These are phyloP conservation scores for Colletotrichum godetiae DNA, from an alignment of 2,329 filamentous ascomycete species.

Conservation along the genomic window DNA sequence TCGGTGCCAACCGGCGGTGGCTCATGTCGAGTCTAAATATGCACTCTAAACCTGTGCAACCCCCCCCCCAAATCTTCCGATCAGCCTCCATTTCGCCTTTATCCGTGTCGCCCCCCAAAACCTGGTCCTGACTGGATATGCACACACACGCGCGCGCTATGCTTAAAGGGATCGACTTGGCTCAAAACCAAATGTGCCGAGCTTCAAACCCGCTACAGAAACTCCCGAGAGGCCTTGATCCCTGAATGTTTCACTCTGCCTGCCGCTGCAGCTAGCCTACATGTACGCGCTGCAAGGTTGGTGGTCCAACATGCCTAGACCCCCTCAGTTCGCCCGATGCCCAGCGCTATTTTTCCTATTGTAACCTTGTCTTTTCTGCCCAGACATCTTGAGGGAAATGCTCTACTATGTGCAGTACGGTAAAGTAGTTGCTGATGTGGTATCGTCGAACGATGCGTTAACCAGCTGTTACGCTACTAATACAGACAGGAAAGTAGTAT, in stretches of 20 bases:
- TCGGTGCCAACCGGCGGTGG: not conserved
- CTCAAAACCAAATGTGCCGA: conserved; percentile 7
- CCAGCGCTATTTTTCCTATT: not conserved
- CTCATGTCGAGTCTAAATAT: not conserved
- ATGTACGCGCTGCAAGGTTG: not conserved
- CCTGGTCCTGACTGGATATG: not conserved
- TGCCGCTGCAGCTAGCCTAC: not conserved
- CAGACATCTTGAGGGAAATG: not conserved
- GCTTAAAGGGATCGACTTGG: not conserved
- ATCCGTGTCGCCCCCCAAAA: not conserved
- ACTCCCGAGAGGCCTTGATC: conserved; percentile 11
- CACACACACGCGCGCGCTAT: not conserved
- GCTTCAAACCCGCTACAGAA: conserved; percentile 4
- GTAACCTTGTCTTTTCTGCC: not conserved
- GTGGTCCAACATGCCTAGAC: not conserved
- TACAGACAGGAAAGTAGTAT: not conserved
- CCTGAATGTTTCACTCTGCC: conserved; percentile 18
- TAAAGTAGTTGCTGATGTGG: not conserved
- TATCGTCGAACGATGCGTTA: not conserved
- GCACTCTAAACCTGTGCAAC: not conserved
- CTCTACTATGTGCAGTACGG: too few relatives aligned
- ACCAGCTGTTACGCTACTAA: not conserved
- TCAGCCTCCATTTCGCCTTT: not conserved
- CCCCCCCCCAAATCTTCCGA: not conserved
- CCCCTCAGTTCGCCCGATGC: not conserved